Conservation (phyloP, 1,139 yeast genomes). For the Geotrichum cucujoidarum region DNA sequence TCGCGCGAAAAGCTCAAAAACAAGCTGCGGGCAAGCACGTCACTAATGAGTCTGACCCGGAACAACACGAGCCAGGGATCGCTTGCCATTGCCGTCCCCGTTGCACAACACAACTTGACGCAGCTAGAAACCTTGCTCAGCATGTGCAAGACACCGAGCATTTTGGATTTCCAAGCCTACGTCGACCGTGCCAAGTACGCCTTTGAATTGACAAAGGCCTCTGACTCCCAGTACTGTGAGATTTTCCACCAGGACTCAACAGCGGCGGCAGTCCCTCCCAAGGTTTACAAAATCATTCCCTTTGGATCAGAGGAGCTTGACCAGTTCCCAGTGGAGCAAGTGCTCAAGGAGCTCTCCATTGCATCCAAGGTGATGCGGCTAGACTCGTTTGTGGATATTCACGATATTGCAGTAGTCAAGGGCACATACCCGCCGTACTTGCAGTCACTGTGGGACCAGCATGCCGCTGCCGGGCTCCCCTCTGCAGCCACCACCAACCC, state of each 20-base stretch:
- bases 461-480: constrained; percentile 25
- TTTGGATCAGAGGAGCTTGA: constrained; percentile 44
- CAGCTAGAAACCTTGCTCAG: constrained; percentile 37
- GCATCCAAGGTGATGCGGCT: constrained; percentile 38
- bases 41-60: constrained; percentile 42
- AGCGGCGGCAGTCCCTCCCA: constrained; percentile 6
- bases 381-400: constrained; percentile 43
- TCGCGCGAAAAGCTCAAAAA: constrained; percentile 51
- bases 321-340: constrained; percentile 43
- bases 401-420: constrained; percentile 43
- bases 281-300: constrained; percentile 47
- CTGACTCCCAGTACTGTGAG: constrained; percentile 47
- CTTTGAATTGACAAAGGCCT: constrained; percentile 36
- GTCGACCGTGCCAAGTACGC: constrained; percentile 25
- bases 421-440: constrained; percentile 44
- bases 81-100: constrained; percentile 33
- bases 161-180: constrained; percentile 33
- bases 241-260: constrained; percentile 35
- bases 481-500: constrained; percentile 37
- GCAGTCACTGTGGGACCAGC: constrained; percentile 44
- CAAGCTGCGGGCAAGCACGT: constrained; percentile 50
- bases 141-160: constrained; percentile 36
- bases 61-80: constrained; percentile 27
- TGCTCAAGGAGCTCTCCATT: constrained; percentile 46
- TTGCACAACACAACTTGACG: constrained; percentile 29